Percentiles rank a stretch among this genome's conserved stretches.
phyloP scores from a whole-genome alignment of 1,284 basidiomycete species.

The Ceratobasidium papillatum region DNA sequence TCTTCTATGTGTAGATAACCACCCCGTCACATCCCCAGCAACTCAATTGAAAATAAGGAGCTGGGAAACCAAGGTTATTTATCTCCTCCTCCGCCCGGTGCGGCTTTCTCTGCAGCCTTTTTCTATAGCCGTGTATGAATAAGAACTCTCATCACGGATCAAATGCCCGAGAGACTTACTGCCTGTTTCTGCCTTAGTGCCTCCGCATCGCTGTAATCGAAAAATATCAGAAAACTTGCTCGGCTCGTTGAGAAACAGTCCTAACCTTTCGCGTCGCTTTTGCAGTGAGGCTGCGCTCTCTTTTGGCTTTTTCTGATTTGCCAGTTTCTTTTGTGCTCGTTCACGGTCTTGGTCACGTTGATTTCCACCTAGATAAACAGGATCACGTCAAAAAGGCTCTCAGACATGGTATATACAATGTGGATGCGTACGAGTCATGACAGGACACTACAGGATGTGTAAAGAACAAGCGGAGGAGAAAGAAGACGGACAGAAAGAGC shows the following conservation, averaged over 20 bases:
- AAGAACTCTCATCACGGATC: not conserved
- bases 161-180: conserved; percentile 53
- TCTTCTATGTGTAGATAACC: not conserved
- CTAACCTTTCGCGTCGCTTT: conserved; percentile 78
- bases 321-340: conserved; percentile 76
- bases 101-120: conserved; percentile 37
- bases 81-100: not conserved
- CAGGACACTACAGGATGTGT: not conserved
- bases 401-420: not conserved
- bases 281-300: conserved; percentile 68
- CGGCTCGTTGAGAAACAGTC: conserved; percentile 44
- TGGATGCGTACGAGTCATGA: conserved; percentile 38
- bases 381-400: not conserved
- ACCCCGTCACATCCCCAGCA: conserved; percentile 8
- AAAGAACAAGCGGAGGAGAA: not conserved
- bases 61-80: conserved; percentile 15
- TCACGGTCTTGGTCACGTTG: conserved; percentile 77
- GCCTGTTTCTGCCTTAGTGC: conserved; percentile 78
- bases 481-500: not conserved
- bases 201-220: conserved; percentile 69
- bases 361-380: conserved; percentile 73
- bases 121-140: conserved; percentile 11
- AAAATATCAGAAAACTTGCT: not conserved
- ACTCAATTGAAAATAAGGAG: conserved; percentile 3
- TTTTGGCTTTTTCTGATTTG: conserved; percentile 57